phyloP scores from a whole-genome alignment of 345 rosid species.

The Eucalyptus tenuipes region DNA sequence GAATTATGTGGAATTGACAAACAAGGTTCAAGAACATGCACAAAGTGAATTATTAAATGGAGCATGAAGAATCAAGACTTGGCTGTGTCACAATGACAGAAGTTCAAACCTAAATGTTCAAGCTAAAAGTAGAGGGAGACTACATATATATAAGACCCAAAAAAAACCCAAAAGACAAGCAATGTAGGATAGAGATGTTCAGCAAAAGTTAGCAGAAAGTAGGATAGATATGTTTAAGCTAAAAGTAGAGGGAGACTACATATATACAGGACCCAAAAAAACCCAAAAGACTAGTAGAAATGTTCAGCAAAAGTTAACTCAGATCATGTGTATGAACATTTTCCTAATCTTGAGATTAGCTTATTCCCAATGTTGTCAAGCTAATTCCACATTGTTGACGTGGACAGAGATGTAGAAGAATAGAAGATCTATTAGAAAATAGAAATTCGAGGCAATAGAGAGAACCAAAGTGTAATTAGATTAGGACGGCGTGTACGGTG shows the following conservation, averaged over 20 bases:
- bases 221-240: not conserved
- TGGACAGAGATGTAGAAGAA: not conserved
- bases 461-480: not conserved
- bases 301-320: not conserved
- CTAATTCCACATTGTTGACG: not conserved
- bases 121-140: not conserved
- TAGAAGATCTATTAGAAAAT: not conserved
- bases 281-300: not conserved
- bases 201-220: too few relatives aligned
- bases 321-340: not conserved
- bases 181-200: not conserved
- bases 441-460: not conserved
- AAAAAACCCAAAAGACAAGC: not conserved
- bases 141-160: not conserved
- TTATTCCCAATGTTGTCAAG: not conserved
- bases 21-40: not conserved
- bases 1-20: not conserved
- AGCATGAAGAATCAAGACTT: not conserved
- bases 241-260: not conserved
- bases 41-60: not conserved
- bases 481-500: not conserved
- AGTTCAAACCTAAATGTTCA: not conserved
- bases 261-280: not conserved
- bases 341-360: not conserved
- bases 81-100: not conserved